Percentiles rank a stretch among this genome's conserved stretches.
Conservation (phyloP, 2,329 filamentous ascomycete genomes). For the Phialocephala subalpina region DNA sequence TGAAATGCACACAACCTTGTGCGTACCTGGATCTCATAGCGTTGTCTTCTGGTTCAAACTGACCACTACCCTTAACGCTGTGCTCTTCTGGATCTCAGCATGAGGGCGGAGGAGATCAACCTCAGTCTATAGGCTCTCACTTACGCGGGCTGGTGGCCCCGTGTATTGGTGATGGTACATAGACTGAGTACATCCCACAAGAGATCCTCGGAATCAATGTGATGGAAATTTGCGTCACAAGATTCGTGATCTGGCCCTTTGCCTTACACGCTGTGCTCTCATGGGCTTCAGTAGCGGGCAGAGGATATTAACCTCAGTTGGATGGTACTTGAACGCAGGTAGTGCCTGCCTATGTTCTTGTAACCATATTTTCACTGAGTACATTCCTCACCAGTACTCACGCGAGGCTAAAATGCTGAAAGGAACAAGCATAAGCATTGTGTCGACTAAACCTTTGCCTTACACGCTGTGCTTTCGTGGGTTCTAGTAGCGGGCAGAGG, state of each 20-base stretch:
- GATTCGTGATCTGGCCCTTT: background rate
- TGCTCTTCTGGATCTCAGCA: background rate
- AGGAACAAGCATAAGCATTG: too few species aligned
- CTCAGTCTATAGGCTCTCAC: background rate
- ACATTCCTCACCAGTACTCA: background rate
- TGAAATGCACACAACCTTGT: background rate
- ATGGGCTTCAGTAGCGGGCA: background rate
- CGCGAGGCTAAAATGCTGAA: too few species aligned
- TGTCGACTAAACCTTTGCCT: background rate
- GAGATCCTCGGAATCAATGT: too few species aligned
- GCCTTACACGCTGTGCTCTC: background rate
- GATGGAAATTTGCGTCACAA: too few species aligned
- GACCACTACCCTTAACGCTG: background rate
- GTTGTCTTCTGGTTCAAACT: background rate
- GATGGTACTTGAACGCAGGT: background rate
- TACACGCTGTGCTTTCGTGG: background rate
- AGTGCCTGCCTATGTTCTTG: background rate
- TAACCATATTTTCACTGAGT: background rate
- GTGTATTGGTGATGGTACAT: too few species aligned
- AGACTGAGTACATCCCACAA: background rate
- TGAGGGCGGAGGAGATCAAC: background rate
- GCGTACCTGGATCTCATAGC: background rate
- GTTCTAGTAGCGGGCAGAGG: background rate
- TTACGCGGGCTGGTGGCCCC: too few species aligned
- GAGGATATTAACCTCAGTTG: conserved; percentile 1